phyloP scores from a whole-genome alignment of 441 rosid species.

The Pelargonium australe region DNA sequence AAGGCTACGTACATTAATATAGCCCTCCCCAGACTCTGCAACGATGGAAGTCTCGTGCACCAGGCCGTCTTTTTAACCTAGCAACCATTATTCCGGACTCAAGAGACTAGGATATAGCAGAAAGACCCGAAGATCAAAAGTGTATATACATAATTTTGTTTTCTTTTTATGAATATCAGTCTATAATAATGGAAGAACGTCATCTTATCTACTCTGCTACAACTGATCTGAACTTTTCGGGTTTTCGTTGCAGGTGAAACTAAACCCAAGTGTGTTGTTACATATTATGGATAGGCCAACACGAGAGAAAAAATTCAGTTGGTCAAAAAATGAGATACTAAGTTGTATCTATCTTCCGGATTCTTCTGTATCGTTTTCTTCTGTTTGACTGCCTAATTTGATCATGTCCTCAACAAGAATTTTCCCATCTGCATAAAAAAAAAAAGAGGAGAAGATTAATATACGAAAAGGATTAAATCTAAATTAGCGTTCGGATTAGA shows the following conservation, averaged over 20 bases:
- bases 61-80: too few species aligned
- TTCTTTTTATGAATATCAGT: neutral
- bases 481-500: too few species aligned
- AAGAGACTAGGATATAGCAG: too few species aligned
- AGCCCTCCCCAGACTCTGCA: too few species aligned
- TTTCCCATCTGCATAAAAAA: constrained; percentile 43
- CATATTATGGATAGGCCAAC: neutral
- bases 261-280: neutral
- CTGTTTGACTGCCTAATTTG: constrained; percentile 47
- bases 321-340: neutral
- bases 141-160: too few species aligned
- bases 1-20: too few species aligned
- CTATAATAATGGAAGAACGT: neutral
- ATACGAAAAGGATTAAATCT: neutral
- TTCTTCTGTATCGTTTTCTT: constrained; percentile 36
- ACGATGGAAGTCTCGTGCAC: too few species aligned
- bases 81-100: too few species aligned
- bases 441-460: neutral
- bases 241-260: neutral
- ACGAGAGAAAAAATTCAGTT: neutral
- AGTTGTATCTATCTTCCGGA: constrained; percentile 20
- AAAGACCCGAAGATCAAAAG: too few species aligned
- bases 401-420: constrained; percentile 55
- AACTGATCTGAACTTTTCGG: neutral
- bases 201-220: neutral